Conservation (phyloP, 352 stramenopile genomes). For the Globisporangium acanthophoron region DNA sequence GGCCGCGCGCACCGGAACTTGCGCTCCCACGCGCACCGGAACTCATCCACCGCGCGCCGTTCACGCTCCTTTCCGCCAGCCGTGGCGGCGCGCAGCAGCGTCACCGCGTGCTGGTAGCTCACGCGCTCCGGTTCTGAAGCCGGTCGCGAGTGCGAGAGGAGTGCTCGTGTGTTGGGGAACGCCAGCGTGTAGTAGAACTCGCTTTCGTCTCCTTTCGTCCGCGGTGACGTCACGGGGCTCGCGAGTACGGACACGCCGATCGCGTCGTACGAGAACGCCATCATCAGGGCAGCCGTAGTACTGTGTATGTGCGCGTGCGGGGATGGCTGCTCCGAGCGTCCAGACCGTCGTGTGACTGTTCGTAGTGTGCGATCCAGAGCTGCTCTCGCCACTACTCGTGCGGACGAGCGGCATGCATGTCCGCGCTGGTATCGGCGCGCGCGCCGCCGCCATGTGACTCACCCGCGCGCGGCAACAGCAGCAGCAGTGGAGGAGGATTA, state of each 20-base stretch:
- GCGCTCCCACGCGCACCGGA: conserved; percentile 44
- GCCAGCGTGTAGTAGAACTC: conserved; percentile 75
- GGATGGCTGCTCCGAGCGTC: too few species aligned
- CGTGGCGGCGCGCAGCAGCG: conserved; percentile 47
- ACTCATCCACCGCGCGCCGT: conserved; percentile 35
- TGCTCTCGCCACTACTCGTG: neutral
- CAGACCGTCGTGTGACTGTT: too few species aligned
- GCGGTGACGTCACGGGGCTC: conserved; percentile 43
- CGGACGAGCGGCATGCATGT: conserved; percentile 31
- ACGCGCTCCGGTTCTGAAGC: conserved; percentile 21
- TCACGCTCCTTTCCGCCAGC: conserved; percentile 37
- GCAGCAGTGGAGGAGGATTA: neutral
- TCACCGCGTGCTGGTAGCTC: conserved; percentile 37
- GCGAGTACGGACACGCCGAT: conserved; percentile 29
- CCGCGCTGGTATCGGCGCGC: conserved; percentile 21
- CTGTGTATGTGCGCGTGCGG: too few species aligned
- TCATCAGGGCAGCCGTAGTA: neutral
- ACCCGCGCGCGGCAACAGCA: conserved; percentile 4
- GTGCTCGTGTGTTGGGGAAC: conserved; percentile 41
- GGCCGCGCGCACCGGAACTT: conserved; percentile 64
- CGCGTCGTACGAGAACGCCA: conserved; percentile 32
- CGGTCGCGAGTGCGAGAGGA: neutral
- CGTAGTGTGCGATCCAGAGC: too few species aligned
- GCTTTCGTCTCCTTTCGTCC: conserved; percentile 13
- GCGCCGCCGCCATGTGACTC: conserved; percentile 27